Evolutionary conservation across 2,329 filamentous ascomycete genomes (phyloP).

Genomic region (Kalmusia sp.): DNA sequence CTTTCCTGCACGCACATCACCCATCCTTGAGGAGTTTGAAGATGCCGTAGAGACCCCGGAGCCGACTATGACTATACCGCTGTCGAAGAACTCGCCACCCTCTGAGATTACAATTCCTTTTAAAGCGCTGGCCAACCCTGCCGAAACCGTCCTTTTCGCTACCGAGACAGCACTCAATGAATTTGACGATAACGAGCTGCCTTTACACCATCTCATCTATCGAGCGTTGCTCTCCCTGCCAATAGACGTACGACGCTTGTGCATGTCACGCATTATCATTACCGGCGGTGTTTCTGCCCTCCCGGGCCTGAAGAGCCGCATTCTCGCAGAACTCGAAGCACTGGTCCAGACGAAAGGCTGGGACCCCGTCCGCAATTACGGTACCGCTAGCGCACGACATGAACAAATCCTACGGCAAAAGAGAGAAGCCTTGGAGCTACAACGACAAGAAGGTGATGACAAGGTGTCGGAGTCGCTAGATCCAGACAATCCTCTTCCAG

Average conservation of each 20-base stretch:
- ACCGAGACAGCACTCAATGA: slow-evolving; percentile 59
- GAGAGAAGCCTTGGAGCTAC: slow-evolving; percentile 29
- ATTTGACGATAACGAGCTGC: slow-evolving; percentile 86
- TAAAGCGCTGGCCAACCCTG: slow-evolving; percentile 73
- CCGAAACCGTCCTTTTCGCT: slow-evolving; percentile 77
- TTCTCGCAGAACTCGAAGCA: slow-evolving; percentile 75
- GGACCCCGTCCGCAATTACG: slow-evolving; percentile 77
- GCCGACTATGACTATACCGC: slow-evolving; percentile 41
- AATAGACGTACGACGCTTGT: slow-evolving; percentile 80
- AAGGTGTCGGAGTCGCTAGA: slow-evolving; percentile 29
- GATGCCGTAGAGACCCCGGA: slow-evolving; percentile 44
- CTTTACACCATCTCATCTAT: slow-evolving; percentile 79
- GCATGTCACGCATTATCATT: slow-evolving; percentile 89
- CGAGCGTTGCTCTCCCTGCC: slow-evolving; percentile 76
- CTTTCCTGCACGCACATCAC: slow-evolving; percentile 44
- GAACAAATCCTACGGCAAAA: slow-evolving; percentile 34
- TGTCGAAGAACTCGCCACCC: slow-evolving; percentile 47
- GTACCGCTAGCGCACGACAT: slow-evolving; percentile 55
- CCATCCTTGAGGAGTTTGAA: slow-evolving; percentile 53
- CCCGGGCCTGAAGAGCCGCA: slow-evolving; percentile 77
- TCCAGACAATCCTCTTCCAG: slow-evolving; percentile 22
- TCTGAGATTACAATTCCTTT: slow-evolving; percentile 71
- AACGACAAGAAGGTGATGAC: slow-evolving; percentile 29
- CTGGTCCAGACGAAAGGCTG: slow-evolving; percentile 76
- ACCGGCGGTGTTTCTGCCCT: slow-evolving; percentile 81